These are phyloP conservation scores for Endocalyx cinctus DNA, from an alignment of 2,329 filamentous ascomycete species.

Conservation along the genomic window DNA sequence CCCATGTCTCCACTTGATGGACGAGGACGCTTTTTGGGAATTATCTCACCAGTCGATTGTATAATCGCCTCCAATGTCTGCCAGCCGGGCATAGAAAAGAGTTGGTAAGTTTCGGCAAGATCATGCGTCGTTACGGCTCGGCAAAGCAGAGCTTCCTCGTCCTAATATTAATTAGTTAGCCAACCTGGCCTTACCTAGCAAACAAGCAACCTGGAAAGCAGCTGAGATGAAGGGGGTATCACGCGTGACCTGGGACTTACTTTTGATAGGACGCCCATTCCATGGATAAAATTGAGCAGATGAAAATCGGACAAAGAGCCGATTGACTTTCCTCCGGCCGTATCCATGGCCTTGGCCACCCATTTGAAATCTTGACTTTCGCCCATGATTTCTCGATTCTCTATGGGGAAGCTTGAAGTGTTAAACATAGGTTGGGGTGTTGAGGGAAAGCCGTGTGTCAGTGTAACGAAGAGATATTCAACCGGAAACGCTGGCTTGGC, in stretches of 20 bases:
- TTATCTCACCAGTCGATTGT: conserved; percentile 95
- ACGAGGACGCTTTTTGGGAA: conserved; percentile 64
- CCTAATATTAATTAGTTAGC: conserved; percentile 47
- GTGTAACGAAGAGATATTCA: conserved; percentile 90
- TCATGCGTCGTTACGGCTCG: conserved; percentile 79
- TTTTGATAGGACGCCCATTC: conserved; percentile 77
- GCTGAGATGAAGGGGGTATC: no score
- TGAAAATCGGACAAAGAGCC: conserved; percentile 85
- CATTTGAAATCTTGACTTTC: conserved; percentile 75
- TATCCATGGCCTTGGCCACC: conserved; percentile 64
- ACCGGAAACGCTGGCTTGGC: conserved; percentile 95
- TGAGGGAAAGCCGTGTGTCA: conserved; percentile 93
- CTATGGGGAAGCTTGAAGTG: conserved; percentile 74
- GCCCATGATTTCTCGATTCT: conserved; percentile 84
- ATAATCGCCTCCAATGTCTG: conserved; percentile 89
- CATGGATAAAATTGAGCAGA: conserved; percentile 79
- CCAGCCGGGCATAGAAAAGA: conserved; percentile 88
- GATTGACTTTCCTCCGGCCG: conserved; percentile 53
- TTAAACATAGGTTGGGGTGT: conserved; percentile 73
- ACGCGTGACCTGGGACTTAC: conserved; percentile 51
- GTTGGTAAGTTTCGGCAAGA: conserved; percentile 72
- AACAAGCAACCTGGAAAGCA: not conserved
- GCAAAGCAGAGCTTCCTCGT: conserved; percentile 83
- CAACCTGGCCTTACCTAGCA: no score
- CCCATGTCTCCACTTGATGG: conserved; percentile 32